Evolutionary conservation across 176 grass and related monocot species (phyloP), one percentile per base, ranked within the genome.

Genomic region (Zea luxurians): DNA sequence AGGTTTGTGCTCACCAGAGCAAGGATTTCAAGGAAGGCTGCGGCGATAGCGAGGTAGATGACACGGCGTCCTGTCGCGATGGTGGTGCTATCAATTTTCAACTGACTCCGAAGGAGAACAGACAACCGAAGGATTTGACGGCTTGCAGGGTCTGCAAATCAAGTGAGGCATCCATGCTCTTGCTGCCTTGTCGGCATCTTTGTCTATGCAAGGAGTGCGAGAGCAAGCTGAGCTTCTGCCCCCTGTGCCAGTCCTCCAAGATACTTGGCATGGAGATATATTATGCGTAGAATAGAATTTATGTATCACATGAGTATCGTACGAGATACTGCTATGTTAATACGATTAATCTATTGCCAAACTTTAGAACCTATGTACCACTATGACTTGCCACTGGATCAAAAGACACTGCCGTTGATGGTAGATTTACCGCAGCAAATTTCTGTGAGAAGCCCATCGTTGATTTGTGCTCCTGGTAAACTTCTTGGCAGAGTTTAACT

Each of bases 181-280:
- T 99, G 88, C 71, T 99, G 70, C 96, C 96, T 43, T 99, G 96
- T 57, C 90, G 91, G 66, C 96, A 99, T 85, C 91, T 99, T 54
- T 99, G 96, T 78, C 83, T 95, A 5, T 99, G 96, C 87, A 99
- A 99, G 79, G 92, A 90, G 62, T 99, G 92, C 7, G 96, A 99
- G 79, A 92, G 86, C 82, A 99, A 99, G 81, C 78, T 93, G 47
- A 94, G 91, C 68, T 95, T 95, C 83, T 99, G 96, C 57, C 96
- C 92, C 10, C 53, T 99, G 57, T 99, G 96, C 72, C 86, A 93
- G 44, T 92, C 91, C 45, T 99, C 96, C 18, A 99, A 99, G 83
- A 90, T 95, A 77, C 83, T 99, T 61, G 96, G 96, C 81, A 99
- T 99, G 96, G 96, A 99, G 82, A 99, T 99, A 80, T 99, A 96